Evolutionary conservation across 2,329 filamentous ascomycete genomes (phyloP).

Genomic region (Pseudodiploospora longispora): DNA sequence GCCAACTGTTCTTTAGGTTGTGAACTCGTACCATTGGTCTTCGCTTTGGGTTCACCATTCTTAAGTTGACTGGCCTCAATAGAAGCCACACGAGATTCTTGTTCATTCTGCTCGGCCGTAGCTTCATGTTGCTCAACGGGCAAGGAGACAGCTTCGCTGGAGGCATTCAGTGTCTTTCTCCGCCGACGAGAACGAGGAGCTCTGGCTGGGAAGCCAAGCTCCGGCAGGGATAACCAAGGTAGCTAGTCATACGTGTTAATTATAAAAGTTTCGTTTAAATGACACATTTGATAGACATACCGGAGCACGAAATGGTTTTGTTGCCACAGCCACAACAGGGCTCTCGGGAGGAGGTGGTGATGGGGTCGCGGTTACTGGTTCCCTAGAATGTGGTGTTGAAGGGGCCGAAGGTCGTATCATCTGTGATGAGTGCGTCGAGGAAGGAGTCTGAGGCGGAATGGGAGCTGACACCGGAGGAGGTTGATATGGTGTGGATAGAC

Average conservation of each 20-base stretch:
- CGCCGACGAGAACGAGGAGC: slow-evolving; percentile 30
- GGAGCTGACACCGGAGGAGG: slow-evolving; percentile 38
- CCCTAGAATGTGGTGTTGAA: slow-evolving; percentile 33
- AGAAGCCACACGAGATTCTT: slow-evolving; percentile 11
- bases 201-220: slow-evolving; percentile 40
- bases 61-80: not conserved
- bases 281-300: slow-evolving; percentile 32
- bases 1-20: not conserved
- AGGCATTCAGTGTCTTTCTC: slow-evolving; percentile 32
- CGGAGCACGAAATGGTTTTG: slow-evolving; percentile 37
- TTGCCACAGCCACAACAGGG: slow-evolving; percentile 11
- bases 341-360: slow-evolving; percentile 10
- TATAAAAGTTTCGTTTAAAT: not conserved
- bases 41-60: not conserved
- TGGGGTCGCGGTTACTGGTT: slow-evolving; percentile 18
- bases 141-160: slow-evolving; percentile 33
- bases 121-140: slow-evolving; percentile 32
- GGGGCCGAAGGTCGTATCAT: slow-evolving; percentile 37
- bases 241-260: slow-evolving; percentile 30
- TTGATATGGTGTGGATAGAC: slow-evolving; percentile 49
- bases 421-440: slow-evolving; percentile 42
- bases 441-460: slow-evolving; percentile 41
- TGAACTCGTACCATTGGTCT: too few relatives aligned
- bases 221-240: slow-evolving; percentile 49
- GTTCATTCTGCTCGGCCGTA: slow-evolving; percentile 15